Evolutionary conservation across 1,284 basidiomycete species (phyloP).

Genomic region (Cerrena zonata): DNA sequence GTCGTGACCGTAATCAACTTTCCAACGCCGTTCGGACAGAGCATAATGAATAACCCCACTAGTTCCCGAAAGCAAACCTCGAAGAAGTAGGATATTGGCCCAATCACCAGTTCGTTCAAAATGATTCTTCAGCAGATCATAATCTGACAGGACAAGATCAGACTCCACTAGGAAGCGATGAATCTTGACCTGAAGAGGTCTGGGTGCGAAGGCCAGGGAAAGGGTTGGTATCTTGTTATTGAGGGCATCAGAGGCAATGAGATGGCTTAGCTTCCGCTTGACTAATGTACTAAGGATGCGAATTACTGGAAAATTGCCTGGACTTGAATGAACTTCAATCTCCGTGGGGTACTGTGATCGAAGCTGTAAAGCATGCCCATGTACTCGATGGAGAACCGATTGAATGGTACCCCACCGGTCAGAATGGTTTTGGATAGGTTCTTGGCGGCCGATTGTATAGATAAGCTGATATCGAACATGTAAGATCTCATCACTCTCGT

Average conservation of each 20-base stretch:
- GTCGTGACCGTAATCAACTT: conserved; percentile 50
- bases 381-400: conserved; percentile 30
- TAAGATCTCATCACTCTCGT: conserved; percentile 51
- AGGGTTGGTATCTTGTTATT: background rate
- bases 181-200: no score
- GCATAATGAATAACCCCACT: conserved; percentile 36
- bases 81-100: conserved; percentile 33
- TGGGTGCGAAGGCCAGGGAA: no score
- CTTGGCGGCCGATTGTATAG: conserved; percentile 40
- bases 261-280: background rate
- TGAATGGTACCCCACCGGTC: conserved; percentile 44
- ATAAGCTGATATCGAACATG: conserved; percentile 44
- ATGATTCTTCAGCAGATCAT: no score
- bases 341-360: background rate
- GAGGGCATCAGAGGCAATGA: background rate
- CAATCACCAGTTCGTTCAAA: no score
- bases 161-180: no score
- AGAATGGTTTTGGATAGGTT: conserved; percentile 37
- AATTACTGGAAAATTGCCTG: background rate
- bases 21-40: conserved; percentile 40
- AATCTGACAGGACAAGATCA: no score
- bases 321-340: background rate
- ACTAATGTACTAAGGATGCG: conserved; percentile 11
- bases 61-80: conserved; percentile 14
- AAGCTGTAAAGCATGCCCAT: conserved; percentile 8